Base-by-base conservation (phyloP, 345 rosid genomes). In the Sapria himalayana region DNA sequence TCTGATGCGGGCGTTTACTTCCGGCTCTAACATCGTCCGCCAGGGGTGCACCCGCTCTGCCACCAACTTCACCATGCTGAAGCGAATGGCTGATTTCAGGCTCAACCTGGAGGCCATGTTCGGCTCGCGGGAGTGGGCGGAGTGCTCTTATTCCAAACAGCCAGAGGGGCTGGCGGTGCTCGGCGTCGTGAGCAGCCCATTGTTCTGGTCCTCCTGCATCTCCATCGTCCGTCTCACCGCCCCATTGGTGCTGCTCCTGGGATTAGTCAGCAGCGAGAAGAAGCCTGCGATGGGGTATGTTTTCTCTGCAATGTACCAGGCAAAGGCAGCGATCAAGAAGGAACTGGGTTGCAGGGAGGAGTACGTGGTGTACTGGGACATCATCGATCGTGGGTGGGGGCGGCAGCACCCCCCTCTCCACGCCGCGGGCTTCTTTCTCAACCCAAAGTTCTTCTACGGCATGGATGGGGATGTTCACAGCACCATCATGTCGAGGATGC, bases 281-380 rank as follows among this genome's bases (percentile, higher is more conserved):
- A 79, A 60, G 55, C 76, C 93, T 58, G 91, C 92, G 39, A 71
- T 82, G 72, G 98, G 93, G 47, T 79, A 76, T 61, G 62, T 82
- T 17, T 71, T 71, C 41, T 89, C 98, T 23, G 98, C 69, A 35
- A 52, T 82, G 15, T 76, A 82, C 41, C 63, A 74, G 48, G 92
- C 78, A 25, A 89, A 79, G 45, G 95, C 82, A 64, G 54, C 71
- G 15, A 71, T 82, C 24, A 89, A 82, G 70, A 74, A 61, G 50
- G 75, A 76, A 62, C 66, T 89, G 25, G 41, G 45, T 37, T 72
- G 76, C 48, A 63, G 62, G 50, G 81, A 67, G 29, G 84, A 74
- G 25, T 89, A 82, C 56, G 46, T 52, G 64, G 47, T 52, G 11
- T 79, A 69, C 65, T 89, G 95, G 98, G 70, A 69, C 31, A 72